These are phyloP conservation scores for Pichia phayaonensis DNA, from an alignment of 805 yeast species.

Conservation along the genomic window DNA sequence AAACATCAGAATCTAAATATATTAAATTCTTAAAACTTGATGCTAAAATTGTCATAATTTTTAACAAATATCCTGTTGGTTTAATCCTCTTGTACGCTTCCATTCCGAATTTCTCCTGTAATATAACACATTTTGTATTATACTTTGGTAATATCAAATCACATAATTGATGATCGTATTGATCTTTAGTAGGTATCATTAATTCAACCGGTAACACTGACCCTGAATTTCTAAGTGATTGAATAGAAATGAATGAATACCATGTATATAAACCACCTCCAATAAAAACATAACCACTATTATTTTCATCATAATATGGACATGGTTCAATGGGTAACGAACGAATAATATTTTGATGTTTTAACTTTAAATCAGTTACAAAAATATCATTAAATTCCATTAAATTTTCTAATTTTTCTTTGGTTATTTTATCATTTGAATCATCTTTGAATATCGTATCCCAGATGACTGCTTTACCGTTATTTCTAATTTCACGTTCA, in stretches of 20 bases:
- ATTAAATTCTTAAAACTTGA: slow-evolving; percentile 40
- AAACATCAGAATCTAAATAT: slow-evolving; percentile 41
- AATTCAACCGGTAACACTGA: slow-evolving; percentile 31
- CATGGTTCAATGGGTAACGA: slow-evolving; percentile 36
- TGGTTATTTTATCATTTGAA: slow-evolving; percentile 10
- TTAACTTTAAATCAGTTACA: slow-evolving; percentile 34
- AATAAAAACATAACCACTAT: slow-evolving; percentile 30
- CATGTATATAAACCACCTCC: slow-evolving; percentile 41
- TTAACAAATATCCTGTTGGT: slow-evolving; percentile 32
- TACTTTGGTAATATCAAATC: slow-evolving; percentile 31
- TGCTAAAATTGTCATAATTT: slow-evolving; percentile 36
- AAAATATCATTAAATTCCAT: slow-evolving; percentile 32
- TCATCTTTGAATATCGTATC: slow-evolving; percentile 15
- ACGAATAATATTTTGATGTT: slow-evolving; percentile 40
- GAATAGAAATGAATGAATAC: slow-evolving; percentile 32
- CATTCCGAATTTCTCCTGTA: slow-evolving; percentile 31
- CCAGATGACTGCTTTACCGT: slow-evolving; percentile 21
- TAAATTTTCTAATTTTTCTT: slow-evolving; percentile 1
- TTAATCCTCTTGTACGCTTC: slow-evolving; percentile 16
- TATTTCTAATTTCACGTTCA: slow-evolving; percentile 12
- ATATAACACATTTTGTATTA: slow-evolving; percentile 36
- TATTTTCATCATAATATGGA: slow-evolving; percentile 18
- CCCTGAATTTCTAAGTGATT: slow-evolving; percentile 36
- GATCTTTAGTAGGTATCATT: slow-evolving; percentile 12
- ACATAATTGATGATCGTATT: slow-evolving; percentile 22